A percentile compares a stretch with the other conserved stretches of the same genome.
Conservation (phyloP, 345 rosid species). For the Raphanus sativus region DNA sequence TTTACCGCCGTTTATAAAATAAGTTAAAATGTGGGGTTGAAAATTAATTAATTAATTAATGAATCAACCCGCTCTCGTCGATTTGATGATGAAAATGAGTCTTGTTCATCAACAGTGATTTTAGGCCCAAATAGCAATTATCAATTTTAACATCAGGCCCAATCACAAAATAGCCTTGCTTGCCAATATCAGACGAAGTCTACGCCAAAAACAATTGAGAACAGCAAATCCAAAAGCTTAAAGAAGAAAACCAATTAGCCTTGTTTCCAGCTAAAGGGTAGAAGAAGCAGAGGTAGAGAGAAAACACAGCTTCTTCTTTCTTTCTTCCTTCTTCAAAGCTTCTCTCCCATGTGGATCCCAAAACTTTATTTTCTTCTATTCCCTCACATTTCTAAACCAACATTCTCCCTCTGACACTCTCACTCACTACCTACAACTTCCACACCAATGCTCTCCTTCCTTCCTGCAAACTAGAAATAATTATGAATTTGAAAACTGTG, state of each 20-base stretch:
- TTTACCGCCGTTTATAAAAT: no score
- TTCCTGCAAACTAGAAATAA: background rate
- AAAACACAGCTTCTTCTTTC: constrained; percentile 13
- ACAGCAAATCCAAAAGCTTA: constrained; percentile 6
- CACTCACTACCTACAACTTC: background rate
- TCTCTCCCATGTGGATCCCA: constrained; percentile 20
- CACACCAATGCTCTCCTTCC: constrained; percentile 2
- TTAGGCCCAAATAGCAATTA: background rate
- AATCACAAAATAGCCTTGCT: background rate
- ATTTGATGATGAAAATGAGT: no score
- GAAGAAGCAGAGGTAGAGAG: constrained; percentile 20
- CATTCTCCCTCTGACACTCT: constrained; percentile 34
- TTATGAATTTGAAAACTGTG: no score
- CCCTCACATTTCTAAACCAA: constrained; percentile 27
- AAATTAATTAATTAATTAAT: no score
- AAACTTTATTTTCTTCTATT: constrained; percentile 23
- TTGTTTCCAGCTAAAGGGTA: constrained; percentile 13
- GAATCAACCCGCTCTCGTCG: no score
- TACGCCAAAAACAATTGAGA: background rate
- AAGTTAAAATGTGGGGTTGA: no score
- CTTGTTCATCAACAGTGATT: no score
- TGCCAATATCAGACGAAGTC: background rate
- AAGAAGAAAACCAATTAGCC: constrained; percentile 13
- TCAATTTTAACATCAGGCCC: background rate
- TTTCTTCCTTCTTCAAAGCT: constrained; percentile 2